Evolutionary conservation across 176 grass and related monocot species (phyloP), one percentile per base, ranked within the genome.

Genomic region (Phoenix roebelenii): DNA sequence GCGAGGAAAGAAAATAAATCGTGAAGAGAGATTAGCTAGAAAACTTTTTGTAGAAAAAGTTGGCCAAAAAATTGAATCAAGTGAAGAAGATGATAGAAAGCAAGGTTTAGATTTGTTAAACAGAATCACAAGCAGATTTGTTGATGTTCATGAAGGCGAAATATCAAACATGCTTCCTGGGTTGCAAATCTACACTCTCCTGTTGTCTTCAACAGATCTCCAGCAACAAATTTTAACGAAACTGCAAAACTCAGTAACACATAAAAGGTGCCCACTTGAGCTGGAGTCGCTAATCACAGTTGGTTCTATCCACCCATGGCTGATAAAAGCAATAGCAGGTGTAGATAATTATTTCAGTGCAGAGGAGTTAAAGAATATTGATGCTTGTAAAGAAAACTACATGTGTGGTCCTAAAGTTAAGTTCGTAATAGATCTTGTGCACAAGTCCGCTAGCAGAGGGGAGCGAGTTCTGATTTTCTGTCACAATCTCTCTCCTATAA

Each of bases 381-480:
- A 72, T 1, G 79, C 29, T 20, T 70, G 68, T 55, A 74, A 71
- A 67, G 39, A 44, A 60, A 59, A 81, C 15, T 68, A 57, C 0
- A 3, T 35, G 2, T 69, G 28, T 56, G 91, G 91, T 65, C 87
- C 80, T 14, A 95, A 95, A 74, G 67, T 77, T 18, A 82, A 76
- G 55, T 95, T 95, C 68, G 83, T 95, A 3, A 85, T 95, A 18
- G 86, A 95, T 79, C 80, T 90, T 23, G 69, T 90, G 50, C 76
- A 69, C 66, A 90, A 96, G 59, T 87, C 86, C 3, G 64, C 82
- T 1, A 70, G 84, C 23, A 82, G 49, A 64, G 84, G 87, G 25
- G 91, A 96, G 72, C 76, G 59, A 60, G 86, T 96, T 39, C 80
- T 96, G 76, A 74, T 96, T 67, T 96, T 96, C 63, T 96, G 83